These are phyloP conservation scores for Xerocomus nothofagi DNA, from an alignment of 1,284 basidiomycete genomes.

Conservation along the genomic window DNA sequence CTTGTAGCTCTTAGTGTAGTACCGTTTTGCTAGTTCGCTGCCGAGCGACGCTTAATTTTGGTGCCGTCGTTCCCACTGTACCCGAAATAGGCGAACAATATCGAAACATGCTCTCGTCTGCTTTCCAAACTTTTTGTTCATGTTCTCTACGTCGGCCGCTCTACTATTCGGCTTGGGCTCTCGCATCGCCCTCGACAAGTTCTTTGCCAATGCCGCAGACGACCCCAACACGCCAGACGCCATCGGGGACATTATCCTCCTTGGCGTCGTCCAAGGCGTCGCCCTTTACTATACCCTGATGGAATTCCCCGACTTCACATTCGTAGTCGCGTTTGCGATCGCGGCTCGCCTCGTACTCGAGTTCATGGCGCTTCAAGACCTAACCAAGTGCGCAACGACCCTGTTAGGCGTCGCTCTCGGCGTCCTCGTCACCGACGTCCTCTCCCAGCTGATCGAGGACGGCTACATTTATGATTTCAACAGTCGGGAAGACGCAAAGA, in stretches of 20 bases:
- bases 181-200: slow-evolving; percentile 62
- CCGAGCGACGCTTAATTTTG: slow-evolving; percentile 9
- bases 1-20: slow-evolving; percentile 16
- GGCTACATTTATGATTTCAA: slow-evolving; percentile 31
- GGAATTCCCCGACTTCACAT: slow-evolving; percentile 51
- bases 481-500: slow-evolving; percentile 21
- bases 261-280: slow-evolving; percentile 73
- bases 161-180: slow-evolving; percentile 60
- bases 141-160: slow-evolving; percentile 44
- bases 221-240: slow-evolving; percentile 37
- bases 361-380: slow-evolving; percentile 52
- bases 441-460: slow-evolving; percentile 60
- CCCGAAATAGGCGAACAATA: slow-evolving; percentile 26
- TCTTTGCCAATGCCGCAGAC: slow-evolving; percentile 43
- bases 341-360: slow-evolving; percentile 61
- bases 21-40: slow-evolving; percentile 18
- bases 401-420: slow-evolving; percentile 63
- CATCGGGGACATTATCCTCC: slow-evolving; percentile 60
- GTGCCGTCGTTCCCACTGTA: slow-evolving; percentile 39
- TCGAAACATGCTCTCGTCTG: slow-evolving; percentile 18
- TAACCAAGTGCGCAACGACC: slow-evolving; percentile 53
- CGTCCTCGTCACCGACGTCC: slow-evolving; percentile 62
- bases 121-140: slow-evolving; percentile 33
- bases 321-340: slow-evolving; percentile 57
- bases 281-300: slow-evolving; percentile 65